Evolutionary conservation across 2,329 filamentous ascomycete genomes (phyloP), one percentile per base, ranked within the genome.

Genomic region (Colletotrichum neosansevieriae): DNA sequence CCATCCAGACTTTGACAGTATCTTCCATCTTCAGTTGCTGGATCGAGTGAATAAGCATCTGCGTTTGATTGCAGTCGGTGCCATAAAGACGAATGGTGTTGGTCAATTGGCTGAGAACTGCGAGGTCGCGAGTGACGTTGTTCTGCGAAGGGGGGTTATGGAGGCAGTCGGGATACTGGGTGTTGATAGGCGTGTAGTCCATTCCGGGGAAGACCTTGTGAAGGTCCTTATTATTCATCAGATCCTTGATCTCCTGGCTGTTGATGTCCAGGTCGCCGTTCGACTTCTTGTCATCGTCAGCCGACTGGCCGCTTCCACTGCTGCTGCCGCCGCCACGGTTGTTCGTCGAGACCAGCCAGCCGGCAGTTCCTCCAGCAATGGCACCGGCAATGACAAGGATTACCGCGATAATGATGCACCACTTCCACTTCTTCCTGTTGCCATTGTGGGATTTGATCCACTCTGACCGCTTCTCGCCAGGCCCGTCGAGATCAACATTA

Each of bases 21-120:
- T 88, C 85, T 62, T 92, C 86, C 73, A 98, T 82, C 59, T 91
- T 85, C 12, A 98, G 85, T 58, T 86, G 86, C 65, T 92, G 85
- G 73, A 98, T 91, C 19, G 94, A 91, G 74, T 96, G 91, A 9
- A 98, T 83, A 1, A 97, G 88, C 92, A 98, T 96, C 79, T 97
- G 88, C 0, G 95, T 98, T 80, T 98, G 95, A 79, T 98, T 98
- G 85, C 95, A 98, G 81, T 98, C 95, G 12, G 94, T 98, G 57
- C 95, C 95, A 77, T 98, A 98, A 1, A 98, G 85, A 7, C 95
- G 91, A 54, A 98, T 88, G 3, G 90, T 91, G 77, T 97, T 94
- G 68, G 94, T 97, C 49, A 98, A 84, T 77, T 97, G 94, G 12
- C 92, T 94, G 58, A 98, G 88, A 10, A 98, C 91, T 1, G 96